These are phyloP conservation scores for Backusella psychrophila DNA, from an alignment of 192 early-diverging fungal genomes.

Conservation along the genomic window DNA sequence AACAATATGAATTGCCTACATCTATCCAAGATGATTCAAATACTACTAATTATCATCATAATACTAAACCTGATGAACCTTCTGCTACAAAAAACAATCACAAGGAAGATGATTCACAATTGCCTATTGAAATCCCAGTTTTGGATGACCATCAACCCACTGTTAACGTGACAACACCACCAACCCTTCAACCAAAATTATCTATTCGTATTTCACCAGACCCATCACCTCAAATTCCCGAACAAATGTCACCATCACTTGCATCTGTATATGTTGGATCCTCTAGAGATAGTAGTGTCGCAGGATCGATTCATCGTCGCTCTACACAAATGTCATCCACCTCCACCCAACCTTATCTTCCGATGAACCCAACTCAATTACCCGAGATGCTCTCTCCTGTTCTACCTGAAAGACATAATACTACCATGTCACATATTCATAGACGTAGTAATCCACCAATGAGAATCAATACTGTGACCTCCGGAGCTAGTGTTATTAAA, in stretches of 20 bases:
- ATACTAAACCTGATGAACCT: neutral
- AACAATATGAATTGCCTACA: neutral
- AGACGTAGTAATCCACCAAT: neutral
- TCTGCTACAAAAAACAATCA: neutral
- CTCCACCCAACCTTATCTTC: neutral
- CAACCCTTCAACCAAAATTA: neutral
- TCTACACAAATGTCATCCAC: neutral
- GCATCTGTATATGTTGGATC: neutral
- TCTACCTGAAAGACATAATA: neutral
- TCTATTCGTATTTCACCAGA: neutral
- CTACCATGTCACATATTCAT: neutral
- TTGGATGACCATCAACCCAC: neutral
- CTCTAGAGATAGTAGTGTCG: neutral
- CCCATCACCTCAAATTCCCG: neutral
- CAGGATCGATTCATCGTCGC: neutral
- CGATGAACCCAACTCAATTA: neutral
- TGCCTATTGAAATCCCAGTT: neutral
- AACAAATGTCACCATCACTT: neutral
- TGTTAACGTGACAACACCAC: neutral
- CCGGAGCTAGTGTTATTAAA: neutral
- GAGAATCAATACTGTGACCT: neutral
- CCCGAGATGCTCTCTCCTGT: neutral
- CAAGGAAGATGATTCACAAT: neutral
- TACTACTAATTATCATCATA: neutral
- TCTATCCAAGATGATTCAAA: neutral